Percentiles rank a stretch among this genome's conserved stretches.
Conservation (phyloP, 1,284 basidiomycete species). For the Malassezia caprae region DNA sequence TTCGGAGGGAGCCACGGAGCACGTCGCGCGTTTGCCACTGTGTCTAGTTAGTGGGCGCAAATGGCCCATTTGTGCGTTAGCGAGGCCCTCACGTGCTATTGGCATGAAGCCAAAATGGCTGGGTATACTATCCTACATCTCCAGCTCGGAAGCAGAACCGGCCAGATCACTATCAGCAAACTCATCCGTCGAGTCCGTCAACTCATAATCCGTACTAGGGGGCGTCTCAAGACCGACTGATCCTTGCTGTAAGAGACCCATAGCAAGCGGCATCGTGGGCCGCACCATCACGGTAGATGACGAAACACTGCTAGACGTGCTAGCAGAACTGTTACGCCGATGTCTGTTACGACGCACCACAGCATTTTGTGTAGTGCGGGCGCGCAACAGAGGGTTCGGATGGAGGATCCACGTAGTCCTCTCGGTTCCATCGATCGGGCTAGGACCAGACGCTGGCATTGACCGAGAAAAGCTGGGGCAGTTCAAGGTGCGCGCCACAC, state of each 20-base stretch:
- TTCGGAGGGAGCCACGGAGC: no score
- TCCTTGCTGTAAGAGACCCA: conserved; percentile 6
- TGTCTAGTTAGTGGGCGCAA: not conserved
- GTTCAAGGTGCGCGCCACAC: conserved; percentile 26
- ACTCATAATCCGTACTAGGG: conserved; percentile 12
- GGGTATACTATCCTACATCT: not conserved
- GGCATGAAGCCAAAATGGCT: not conserved
- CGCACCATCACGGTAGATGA: not conserved
- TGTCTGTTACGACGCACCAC: not conserved
- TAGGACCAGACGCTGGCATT: not conserved
- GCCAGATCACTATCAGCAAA: not conserved
- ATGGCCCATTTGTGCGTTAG: not conserved
- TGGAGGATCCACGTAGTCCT: conserved; percentile 39
- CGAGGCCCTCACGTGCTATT: not conserved
- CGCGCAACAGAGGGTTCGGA: conserved; percentile 24
- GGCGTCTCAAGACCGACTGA: conserved; percentile 6
- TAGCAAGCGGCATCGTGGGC: not conserved
- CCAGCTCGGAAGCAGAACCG: not conserved
- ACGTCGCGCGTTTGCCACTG: no score
- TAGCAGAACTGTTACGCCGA: conserved; percentile 10
- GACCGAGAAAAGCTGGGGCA: conserved; percentile 31
- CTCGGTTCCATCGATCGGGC: not conserved
- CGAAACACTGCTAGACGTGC: conserved; percentile 1
- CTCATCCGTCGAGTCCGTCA: conserved; percentile 4
- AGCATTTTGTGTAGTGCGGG: conserved; percentile 13